Conservation (phyloP, 2,329 filamentous ascomycete genomes). For the Phoma herbarum region DNA sequence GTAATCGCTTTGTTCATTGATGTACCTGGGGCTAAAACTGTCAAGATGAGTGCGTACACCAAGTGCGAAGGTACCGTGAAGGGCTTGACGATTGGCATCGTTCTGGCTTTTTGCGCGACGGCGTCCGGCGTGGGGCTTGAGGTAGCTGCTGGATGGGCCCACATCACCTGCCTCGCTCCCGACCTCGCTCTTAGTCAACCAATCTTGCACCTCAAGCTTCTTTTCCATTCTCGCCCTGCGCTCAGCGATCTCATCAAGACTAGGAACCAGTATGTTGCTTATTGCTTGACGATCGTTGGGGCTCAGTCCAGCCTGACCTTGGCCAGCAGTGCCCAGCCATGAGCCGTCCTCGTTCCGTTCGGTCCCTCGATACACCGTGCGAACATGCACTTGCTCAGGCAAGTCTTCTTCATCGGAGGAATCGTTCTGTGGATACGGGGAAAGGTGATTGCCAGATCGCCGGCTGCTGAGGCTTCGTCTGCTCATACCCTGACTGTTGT, state of each 20-base stretch:
- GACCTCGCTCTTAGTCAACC: conserved; percentile 59
- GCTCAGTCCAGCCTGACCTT: conserved; percentile 57
- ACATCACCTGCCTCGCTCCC: conserved; percentile 59
- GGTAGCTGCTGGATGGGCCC: conserved; percentile 36
- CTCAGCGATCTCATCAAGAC: conserved; percentile 60
- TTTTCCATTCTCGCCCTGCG: conserved; percentile 59
- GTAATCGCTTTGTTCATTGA: conserved; percentile 51
- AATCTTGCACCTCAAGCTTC: conserved; percentile 62
- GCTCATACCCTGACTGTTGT: conserved; percentile 46
- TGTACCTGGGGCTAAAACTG: conserved; percentile 51
- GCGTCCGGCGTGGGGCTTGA: conserved; percentile 45
- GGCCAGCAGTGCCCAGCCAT: conserved; percentile 53
- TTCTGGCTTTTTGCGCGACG: conserved; percentile 60
- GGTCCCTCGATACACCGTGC: conserved; percentile 43
- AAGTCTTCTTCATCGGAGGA: conserved; percentile 46
- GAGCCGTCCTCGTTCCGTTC: conserved; percentile 57
- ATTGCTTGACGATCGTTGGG: conserved; percentile 56
- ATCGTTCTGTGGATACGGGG: conserved; percentile 48
- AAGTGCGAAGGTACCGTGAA: conserved; percentile 39
- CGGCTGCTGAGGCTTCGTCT: conserved; percentile 49
- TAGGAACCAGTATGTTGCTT: conserved; percentile 55
- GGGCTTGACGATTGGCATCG: conserved; percentile 42
- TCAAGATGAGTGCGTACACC: conserved; percentile 45
- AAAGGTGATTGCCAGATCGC: conserved; percentile 50
- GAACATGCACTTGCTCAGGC: conserved; percentile 29